These are phyloP conservation scores for Cicer bijugum DNA, from an alignment of 306 rosid species.

Conservation along the genomic window DNA sequence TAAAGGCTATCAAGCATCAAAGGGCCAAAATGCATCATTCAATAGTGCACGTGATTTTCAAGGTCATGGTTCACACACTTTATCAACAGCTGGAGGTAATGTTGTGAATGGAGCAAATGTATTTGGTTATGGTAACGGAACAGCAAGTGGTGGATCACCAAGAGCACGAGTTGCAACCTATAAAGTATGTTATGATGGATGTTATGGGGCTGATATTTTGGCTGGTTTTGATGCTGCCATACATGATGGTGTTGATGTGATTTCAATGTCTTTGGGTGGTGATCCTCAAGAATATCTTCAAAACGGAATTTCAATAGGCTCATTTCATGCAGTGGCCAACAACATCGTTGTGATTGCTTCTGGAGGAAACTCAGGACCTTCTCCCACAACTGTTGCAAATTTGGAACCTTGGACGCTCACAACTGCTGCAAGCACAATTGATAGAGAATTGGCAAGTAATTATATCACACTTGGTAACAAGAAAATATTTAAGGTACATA, in stretches of 20 bases:
- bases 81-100: slow-evolving; percentile 89
- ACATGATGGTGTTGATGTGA: slow-evolving; percentile 73
- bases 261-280: slow-evolving; percentile 60
- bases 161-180: slow-evolving; percentile 76
- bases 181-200: slow-evolving; percentile 71
- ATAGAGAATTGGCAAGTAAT: slow-evolving; percentile 48
- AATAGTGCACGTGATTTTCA: slow-evolving; percentile 54
- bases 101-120: slow-evolving; percentile 53
- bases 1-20: not conserved
- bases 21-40: not conserved
- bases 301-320: slow-evolving; percentile 49
- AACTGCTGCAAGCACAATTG: slow-evolving; percentile 73
- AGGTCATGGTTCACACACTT: slow-evolving; percentile 90
- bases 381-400: slow-evolving; percentile 13
- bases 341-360: slow-evolving; percentile 58
- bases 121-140: slow-evolving; percentile 68
- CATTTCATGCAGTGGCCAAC: slow-evolving; percentile 62
- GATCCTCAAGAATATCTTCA: not conserved
- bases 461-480: slow-evolving; percentile 57
- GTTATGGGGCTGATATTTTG: slow-evolving; percentile 68
- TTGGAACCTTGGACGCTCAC: slow-evolving; percentile 67
- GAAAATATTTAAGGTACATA: slow-evolving; percentile 47
- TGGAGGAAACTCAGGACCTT: slow-evolving; percentile 64
- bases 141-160: slow-evolving; percentile 89
- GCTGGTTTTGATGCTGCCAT: slow-evolving; percentile 82